Evolutionary conservation across 331 rosid species (phyloP), one percentile per base, ranked within the genome.

Genomic region (Pyrus hybrid): DNA sequence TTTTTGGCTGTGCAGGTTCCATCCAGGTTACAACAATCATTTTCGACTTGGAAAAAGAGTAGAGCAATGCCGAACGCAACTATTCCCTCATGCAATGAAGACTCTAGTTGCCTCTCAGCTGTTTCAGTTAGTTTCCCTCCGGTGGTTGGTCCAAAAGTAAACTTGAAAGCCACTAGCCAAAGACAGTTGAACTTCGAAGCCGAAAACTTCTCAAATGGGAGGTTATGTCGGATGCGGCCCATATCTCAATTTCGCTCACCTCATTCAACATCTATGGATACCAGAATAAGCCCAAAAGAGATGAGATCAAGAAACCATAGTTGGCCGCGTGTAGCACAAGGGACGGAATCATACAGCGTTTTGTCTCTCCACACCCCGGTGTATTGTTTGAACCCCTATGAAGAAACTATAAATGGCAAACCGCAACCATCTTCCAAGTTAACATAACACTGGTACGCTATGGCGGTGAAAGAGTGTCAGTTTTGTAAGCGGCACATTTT

Each of bases 301-400:
- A 63, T 35, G 28, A 75, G 71, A 29, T 67, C 21, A 70, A 72
- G 74, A 22, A 63, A 80, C 8, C 18, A 51, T 72, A 10, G 57
- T 76, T 88, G 96, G 97, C 77, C 87, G 85, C 88, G 82, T 80
- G 73, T 67, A 74, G 84, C 83, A 70, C 96, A 93, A 1, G 89
- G 78, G 71, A 78, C 72, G 56, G 92, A 84, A 78, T 41, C 85
- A 41, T 95, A 86, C 61, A 71, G 77, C 29, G 25, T 92, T 54
- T 81, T 92, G 87, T 92, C 96, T 28, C 79, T 92, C 81, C 89
- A 92, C 53, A 68, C 87, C 58, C 80, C 88, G 23, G 63, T 81
- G 79, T 74, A 67, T 64, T 64, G 81, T 77, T 79, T 80, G 64
- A 79, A 80, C 63, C 51, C 80, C 16, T 63, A 54, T 60, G 74